These are phyloP conservation scores for Erysimum cheiri DNA, from an alignment of 441 rosid genomes.

Conservation along the genomic window DNA sequence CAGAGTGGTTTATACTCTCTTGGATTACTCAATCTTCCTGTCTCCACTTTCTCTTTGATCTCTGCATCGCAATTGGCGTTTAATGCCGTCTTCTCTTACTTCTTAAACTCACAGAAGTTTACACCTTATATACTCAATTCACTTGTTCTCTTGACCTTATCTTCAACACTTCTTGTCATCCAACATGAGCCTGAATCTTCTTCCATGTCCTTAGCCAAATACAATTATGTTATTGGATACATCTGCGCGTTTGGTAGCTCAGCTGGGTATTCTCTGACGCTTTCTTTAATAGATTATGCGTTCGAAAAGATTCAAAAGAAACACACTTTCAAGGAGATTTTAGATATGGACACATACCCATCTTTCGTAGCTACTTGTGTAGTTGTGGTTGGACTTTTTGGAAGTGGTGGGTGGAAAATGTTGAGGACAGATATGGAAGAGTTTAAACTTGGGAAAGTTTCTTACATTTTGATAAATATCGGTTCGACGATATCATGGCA, in stretches of 20 bases:
- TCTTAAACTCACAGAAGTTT: conserved; percentile 46
- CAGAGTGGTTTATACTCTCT: conserved; percentile 37
- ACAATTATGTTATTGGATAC: conserved; percentile 39
- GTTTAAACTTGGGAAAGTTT: conserved; percentile 29
- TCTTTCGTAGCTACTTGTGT: conserved; percentile 42
- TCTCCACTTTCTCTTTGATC: conserved; percentile 45
- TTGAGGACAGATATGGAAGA: conserved; percentile 39
- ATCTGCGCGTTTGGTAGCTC: conserved; percentile 37
- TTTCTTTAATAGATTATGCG: conserved; percentile 40
- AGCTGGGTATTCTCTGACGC: conserved; percentile 39
- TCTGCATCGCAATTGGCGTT: conserved; percentile 57
- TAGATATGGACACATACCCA: conserved; percentile 44
- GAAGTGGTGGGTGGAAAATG: conserved; percentile 38
- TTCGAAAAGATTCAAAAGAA: conserved; percentile 37
- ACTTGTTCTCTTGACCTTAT: conserved; percentile 42
- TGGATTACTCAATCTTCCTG: conserved; percentile 47
- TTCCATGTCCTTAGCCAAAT: neutral
- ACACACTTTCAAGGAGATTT: conserved; percentile 31
- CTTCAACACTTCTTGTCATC: conserved; percentile 41
- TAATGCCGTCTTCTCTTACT: conserved; percentile 56
- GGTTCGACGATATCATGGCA: conserved; percentile 43
- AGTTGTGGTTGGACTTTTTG: conserved; percentile 30
- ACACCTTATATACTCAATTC: conserved; percentile 39
- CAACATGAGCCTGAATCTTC: conserved; percentile 35
- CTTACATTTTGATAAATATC: conserved; percentile 28